phyloP scores from a whole-genome alignment of 371 early-diverging fungal genomes.

The Rhizomucor pusillus region DNA sequence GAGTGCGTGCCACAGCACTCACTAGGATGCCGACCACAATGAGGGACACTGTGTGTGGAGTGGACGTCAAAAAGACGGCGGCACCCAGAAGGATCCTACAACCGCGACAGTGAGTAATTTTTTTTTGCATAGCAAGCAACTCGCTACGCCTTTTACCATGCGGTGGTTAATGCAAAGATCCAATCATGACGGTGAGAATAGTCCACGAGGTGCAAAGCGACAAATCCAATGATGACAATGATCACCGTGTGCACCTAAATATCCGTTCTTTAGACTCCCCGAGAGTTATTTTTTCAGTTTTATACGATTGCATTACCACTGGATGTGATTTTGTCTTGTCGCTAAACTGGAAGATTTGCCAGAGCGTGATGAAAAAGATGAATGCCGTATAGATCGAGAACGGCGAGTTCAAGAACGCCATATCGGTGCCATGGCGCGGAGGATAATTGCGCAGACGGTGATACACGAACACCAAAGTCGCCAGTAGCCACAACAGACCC shows the following conservation, averaged over 20 bases:
- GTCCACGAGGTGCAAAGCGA: conserved; percentile 42
- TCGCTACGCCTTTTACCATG: conserved; percentile 32
- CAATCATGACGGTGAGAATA: conserved; percentile 47
- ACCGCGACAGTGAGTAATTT: not conserved
- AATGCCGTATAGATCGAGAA: conserved; percentile 45
- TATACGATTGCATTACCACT: conserved; percentile 17
- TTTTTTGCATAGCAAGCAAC: not conserved
- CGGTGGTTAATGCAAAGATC: conserved; percentile 45
- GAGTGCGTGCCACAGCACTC: conserved; percentile 40
- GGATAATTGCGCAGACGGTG: conserved; percentile 46
- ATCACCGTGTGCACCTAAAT: conserved; percentile 31
- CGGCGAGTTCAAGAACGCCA: conserved; percentile 40
- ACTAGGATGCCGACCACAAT: conserved; percentile 42
- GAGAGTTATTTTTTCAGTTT: too few relatives aligned
- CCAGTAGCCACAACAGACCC: conserved; percentile 42
- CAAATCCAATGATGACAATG: conserved; percentile 32
- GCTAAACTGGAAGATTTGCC: conserved; percentile 37
- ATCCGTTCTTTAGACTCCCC: not conserved
- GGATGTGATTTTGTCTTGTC: conserved; percentile 28
- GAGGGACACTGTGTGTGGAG: conserved; percentile 32
- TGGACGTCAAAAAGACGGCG: conserved; percentile 26
- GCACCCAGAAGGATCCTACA: conserved; percentile 36
- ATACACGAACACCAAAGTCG: conserved; percentile 36
- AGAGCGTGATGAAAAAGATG: conserved; percentile 29
- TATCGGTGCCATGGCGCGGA: conserved; percentile 37